These are phyloP conservation scores for Cryptococcus neoformans DNA, from an alignment of 1,284 basidiomycete species.

Conservation along the genomic window DNA sequence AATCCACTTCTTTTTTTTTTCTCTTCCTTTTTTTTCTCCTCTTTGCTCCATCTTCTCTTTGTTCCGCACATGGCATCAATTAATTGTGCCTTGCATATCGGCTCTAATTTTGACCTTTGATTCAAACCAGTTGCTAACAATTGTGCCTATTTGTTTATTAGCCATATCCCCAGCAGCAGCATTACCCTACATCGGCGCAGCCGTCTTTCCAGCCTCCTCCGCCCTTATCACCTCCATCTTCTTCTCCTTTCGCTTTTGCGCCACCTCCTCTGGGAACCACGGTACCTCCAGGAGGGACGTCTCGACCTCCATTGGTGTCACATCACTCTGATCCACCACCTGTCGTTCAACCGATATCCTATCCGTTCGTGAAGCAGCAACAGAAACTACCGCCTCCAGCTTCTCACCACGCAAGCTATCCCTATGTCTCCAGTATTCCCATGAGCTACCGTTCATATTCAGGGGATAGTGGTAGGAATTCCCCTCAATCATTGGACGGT, in stretches of 20 bases:
- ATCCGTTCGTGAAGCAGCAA: slow-evolving; percentile 14
- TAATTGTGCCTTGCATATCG: not conserved
- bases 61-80: not conserved
- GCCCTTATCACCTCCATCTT: slow-evolving; percentile 26
- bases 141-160: not conserved
- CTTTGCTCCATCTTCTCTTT: not conserved
- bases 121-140: not conserved
- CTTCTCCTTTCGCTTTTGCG: slow-evolving; percentile 44
- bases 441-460: slow-evolving; percentile 40
- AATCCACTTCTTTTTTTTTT: not conserved
- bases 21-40: not conserved
- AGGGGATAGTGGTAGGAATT: slow-evolving; percentile 27
- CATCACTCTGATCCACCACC: slow-evolving; percentile 34
- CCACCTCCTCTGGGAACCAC: slow-evolving; percentile 37
- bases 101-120: not conserved
- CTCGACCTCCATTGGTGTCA: slow-evolving; percentile 23
- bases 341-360: slow-evolving; percentile 11
- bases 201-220: slow-evolving; percentile 1
- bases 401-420: slow-evolving; percentile 20
- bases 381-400: not conserved
- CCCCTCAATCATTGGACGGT: slow-evolving; percentile 4
- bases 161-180: not conserved
- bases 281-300: slow-evolving; percentile 14
- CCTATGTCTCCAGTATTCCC: slow-evolving; percentile 26
- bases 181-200: not conserved